These are phyloP conservation scores for Anthostomella pinea DNA, from an alignment of 2,329 filamentous ascomycete species.

Conservation along the genomic window DNA sequence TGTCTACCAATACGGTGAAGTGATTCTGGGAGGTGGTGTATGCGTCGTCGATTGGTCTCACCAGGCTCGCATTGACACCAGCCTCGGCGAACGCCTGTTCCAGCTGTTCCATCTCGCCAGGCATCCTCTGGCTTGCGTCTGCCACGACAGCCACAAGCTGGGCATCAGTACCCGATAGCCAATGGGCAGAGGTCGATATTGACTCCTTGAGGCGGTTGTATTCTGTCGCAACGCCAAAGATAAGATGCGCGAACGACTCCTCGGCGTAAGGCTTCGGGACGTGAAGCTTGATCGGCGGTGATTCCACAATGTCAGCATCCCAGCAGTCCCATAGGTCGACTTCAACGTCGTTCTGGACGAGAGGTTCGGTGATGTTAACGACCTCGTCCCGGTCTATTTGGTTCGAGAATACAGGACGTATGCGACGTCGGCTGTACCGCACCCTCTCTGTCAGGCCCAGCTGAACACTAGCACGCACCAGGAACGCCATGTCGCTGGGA, in stretches of 20 bases:
- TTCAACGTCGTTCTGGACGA: conserved; percentile 33
- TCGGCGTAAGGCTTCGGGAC: conserved; percentile 45
- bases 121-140: conserved; percentile 36
- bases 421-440: conserved; percentile 43
- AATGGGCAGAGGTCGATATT: conserved; percentile 51
- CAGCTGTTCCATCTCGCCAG: conserved; percentile 31
- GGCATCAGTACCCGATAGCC: conserved; percentile 50
- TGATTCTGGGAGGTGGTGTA: conserved; percentile 52
- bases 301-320: conserved; percentile 25
- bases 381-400: conserved; percentile 37
- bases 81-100: conserved; percentile 32
- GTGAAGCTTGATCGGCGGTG: conserved; percentile 44
- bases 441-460: conserved; percentile 40
- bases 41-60: conserved; percentile 31
- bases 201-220: conserved; percentile 49
- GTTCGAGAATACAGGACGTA: conserved; percentile 36
- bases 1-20: conserved; percentile 52
- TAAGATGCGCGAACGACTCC: conserved; percentile 46
- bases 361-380: conserved; percentile 35
- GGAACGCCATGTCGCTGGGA: conserved; percentile 25
- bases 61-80: conserved; percentile 34
- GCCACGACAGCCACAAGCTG: conserved; percentile 51
- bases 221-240: conserved; percentile 57
- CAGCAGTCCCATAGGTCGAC: conserved; percentile 33
- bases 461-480: conserved; percentile 23